Percentiles rank a stretch among this genome's conserved stretches.
phyloP scores from a whole-genome alignment of 2,329 filamentous ascomycete species.

The Fusarium caatingaense region DNA sequence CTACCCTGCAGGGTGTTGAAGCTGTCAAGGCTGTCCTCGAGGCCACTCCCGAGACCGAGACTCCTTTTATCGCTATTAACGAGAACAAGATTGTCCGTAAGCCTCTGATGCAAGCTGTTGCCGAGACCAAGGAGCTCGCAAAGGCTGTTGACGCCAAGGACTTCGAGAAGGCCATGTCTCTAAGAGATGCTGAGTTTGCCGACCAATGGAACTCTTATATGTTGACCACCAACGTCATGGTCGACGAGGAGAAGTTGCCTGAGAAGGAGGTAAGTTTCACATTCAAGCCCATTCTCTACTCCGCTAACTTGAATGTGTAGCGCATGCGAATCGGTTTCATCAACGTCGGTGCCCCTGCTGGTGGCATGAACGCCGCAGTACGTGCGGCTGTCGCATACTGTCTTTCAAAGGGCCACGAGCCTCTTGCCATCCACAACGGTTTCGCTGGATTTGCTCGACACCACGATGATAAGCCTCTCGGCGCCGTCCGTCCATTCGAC shows the following conservation, averaged over 20 bases:
- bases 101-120: conserved; percentile 88
- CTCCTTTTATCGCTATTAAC: conserved; percentile 93
- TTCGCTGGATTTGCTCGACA: conserved; percentile 95
- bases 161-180: conserved; percentile 86
- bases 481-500: conserved; percentile 84
- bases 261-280: conserved; percentile 71
- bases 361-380: conserved; percentile 98
- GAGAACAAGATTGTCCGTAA: conserved; percentile 98
- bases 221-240: conserved; percentile 86
- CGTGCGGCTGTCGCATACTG: conserved; percentile 95
- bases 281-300: neutral
- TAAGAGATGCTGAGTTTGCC: conserved; percentile 92
- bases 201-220: conserved; percentile 93
- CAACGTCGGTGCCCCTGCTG: conserved; percentile 94
- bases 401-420: conserved; percentile 88
- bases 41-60: conserved; percentile 87
- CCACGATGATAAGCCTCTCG: conserved; percentile 82
- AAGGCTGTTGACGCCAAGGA: conserved; percentile 85
- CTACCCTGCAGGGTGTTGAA: conserved; percentile 92
- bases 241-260: conserved; percentile 74
- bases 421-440: conserved; percentile 93
- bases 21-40: conserved; percentile 92
- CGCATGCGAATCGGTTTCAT: conserved; percentile 95
- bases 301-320: conserved; percentile 58
- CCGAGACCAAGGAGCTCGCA: conserved; percentile 85